A percentile compares a stretch with the other conserved stretches of the same genome.
Conservation (phyloP, 2,329 filamentous ascomycete species). For the Fusarium devonianum region DNA sequence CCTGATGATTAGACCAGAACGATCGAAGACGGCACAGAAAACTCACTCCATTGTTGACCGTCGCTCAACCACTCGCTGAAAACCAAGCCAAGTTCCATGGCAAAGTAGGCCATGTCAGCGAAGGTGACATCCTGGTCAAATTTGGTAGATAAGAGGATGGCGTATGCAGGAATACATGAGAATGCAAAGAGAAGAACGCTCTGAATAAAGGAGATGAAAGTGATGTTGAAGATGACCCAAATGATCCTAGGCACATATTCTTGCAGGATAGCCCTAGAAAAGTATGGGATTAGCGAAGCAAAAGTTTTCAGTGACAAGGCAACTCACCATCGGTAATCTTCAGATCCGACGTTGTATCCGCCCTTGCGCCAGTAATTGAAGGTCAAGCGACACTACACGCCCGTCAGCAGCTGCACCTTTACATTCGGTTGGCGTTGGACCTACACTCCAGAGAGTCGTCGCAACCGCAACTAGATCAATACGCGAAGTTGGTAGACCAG, state of each 20-base stretch:
- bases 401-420: constrained; percentile 13
- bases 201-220: constrained; percentile 89
- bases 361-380: constrained; percentile 98
- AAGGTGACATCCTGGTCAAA: constrained; percentile 60
- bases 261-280: constrained; percentile 71
- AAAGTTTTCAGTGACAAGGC: not conserved
- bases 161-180: constrained; percentile 78
- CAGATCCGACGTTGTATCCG: constrained; percentile 85
- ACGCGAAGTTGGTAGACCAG: constrained; percentile 72
- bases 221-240: constrained; percentile 86
- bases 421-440: constrained; percentile 39
- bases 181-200: constrained; percentile 82
- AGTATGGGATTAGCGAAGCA: constrained; percentile 15
- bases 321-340: constrained; percentile 86
- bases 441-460: constrained; percentile 80
- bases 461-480: constrained; percentile 77
- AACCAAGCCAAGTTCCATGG: constrained; percentile 58
- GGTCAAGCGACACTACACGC: constrained; percentile 74
- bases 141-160: constrained; percentile 76
- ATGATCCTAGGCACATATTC: constrained; percentile 65
- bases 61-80: constrained; percentile 82
- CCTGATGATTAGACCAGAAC: constrained; percentile 7
- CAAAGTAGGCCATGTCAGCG: constrained; percentile 58
- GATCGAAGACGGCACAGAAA: not conserved
- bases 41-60: constrained; percentile 86